Conservation (phyloP, 2,329 filamentous ascomycete genomes). For the Neonectria magnoliae region DNA sequence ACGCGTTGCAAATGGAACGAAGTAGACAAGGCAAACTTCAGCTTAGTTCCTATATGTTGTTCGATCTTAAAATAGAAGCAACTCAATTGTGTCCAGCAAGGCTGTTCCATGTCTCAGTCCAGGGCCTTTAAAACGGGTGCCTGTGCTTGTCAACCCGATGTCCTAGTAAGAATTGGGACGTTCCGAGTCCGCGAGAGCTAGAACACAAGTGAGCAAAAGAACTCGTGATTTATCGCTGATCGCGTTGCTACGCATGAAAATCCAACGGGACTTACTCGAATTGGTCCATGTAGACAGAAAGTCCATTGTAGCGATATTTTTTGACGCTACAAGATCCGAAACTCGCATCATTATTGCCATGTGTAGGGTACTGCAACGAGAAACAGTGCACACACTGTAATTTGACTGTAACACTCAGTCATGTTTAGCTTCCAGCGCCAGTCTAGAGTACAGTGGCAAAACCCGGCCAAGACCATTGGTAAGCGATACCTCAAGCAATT, state of each 20-base stretch:
- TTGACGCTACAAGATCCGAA: background rate
- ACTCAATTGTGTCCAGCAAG: background rate
- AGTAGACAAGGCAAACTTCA: background rate
- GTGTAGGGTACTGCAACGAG: background rate
- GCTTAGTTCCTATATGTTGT: background rate
- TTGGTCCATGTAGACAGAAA: background rate
- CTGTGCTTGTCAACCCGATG: background rate
- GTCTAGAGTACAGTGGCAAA: background rate
- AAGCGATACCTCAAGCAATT: background rate
- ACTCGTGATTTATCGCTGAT: background rate
- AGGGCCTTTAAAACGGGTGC: background rate
- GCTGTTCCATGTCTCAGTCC: background rate
- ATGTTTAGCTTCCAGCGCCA: background rate
- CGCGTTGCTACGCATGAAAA: background rate
- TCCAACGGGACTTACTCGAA: background rate
- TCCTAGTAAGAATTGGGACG: background rate
- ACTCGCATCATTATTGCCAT: background rate
- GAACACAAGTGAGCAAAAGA: no score
- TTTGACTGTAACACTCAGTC: background rate
- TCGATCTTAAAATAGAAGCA: background rate
- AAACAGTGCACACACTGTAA: background rate
- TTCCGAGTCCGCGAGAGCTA: no score
- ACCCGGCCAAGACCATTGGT: slow-evolving; percentile 1
- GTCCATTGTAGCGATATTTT: background rate
- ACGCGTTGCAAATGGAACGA: no score